phyloP scores from a whole-genome alignment of 352 stramenopile species.

The Phytophthora citricola region DNA sequence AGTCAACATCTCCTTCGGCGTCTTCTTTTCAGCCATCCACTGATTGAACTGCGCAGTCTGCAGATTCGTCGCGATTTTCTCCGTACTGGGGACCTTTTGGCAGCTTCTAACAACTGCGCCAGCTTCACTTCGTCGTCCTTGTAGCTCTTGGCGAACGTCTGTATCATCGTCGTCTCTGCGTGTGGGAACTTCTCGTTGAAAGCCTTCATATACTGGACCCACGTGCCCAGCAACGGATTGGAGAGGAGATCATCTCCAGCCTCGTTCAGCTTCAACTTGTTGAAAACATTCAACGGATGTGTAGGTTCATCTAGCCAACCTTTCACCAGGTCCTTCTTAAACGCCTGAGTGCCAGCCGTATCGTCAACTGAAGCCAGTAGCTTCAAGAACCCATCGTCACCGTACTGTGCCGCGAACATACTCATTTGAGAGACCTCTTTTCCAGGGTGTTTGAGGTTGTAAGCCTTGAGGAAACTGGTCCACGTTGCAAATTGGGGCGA shows the following conservation, averaged over 20 bases:
- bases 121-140: slow-evolving; percentile 2
- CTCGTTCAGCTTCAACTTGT: not conserved
- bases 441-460: not conserved
- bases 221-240: slow-evolving; percentile 3
- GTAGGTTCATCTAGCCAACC: not conserved
- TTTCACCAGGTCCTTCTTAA: not conserved
- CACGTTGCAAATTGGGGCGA: not conserved
- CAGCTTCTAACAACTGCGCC: not conserved
- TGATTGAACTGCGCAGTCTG: slow-evolving; percentile 3
- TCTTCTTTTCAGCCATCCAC: slow-evolving; percentile 5
- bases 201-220: slow-evolving; percentile 1
- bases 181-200: slow-evolving; percentile 7
- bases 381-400: not conserved
- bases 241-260: slow-evolving; percentile 1
- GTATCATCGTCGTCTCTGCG: slow-evolving; percentile 4
- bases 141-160: not conserved
- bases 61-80: slow-evolving; percentile 4
- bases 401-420: not conserved
- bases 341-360: not conserved
- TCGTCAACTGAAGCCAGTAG: not conserved
- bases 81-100: not conserved
- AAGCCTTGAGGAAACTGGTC: slow-evolving; percentile 2
- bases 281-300: slow-evolving; percentile 4
- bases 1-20: slow-evolving; percentile 1
- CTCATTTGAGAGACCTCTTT: not conserved